Percentiles rank a stretch among this genome's conserved stretches.
Evolutionary conservation across 2,329 filamentous ascomycete species (phyloP).

Genomic region (Trichoderma asperellum): DNA sequence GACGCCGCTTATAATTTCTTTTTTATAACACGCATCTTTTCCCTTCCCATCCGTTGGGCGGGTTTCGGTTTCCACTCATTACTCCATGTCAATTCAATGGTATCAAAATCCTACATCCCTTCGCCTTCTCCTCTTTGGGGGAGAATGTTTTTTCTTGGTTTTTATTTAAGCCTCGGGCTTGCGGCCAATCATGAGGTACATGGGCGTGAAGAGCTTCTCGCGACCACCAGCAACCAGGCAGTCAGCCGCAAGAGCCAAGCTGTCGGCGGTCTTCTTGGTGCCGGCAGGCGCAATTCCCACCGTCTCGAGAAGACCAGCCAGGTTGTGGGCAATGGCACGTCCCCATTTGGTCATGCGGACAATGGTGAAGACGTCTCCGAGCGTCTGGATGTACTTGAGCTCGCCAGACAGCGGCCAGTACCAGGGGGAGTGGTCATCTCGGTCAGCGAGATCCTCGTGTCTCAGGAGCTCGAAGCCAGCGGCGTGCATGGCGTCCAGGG

Average conservation of each 20-base stretch:
- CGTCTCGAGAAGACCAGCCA: conserved; percentile 76
- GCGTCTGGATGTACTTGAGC: conserved; percentile 77
- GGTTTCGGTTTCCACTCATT: conserved; percentile 1
- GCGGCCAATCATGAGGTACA: conserved; percentile 95
- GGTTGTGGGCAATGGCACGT: conserved; percentile 72
- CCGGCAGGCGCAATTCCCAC: conserved; percentile 76
- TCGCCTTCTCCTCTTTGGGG: background rate
- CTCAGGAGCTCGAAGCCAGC: conserved; percentile 78
- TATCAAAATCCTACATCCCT: conserved; percentile 4
- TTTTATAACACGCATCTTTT: background rate
- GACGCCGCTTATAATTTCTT: background rate
- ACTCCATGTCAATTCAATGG: conserved; percentile 17
- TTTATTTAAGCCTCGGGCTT: conserved; percentile 61
- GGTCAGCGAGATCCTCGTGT: conserved; percentile 62
- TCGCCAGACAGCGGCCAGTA: conserved; percentile 47
- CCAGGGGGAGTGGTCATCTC: conserved; percentile 27
- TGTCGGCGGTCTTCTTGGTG: conserved; percentile 94
- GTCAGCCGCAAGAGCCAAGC: conserved; percentile 79
- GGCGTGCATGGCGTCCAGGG: conserved; percentile 75
- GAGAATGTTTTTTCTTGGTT: background rate
- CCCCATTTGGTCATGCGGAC: conserved; percentile 87
- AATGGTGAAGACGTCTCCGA: conserved; percentile 81
- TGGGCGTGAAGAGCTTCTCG: conserved; percentile 94
- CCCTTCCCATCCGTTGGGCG: background rate
- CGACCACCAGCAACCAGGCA: conserved; percentile 83